Conservation (phyloP, 2,329 filamentous ascomycete species). For the Stachybotrys elegans region DNA sequence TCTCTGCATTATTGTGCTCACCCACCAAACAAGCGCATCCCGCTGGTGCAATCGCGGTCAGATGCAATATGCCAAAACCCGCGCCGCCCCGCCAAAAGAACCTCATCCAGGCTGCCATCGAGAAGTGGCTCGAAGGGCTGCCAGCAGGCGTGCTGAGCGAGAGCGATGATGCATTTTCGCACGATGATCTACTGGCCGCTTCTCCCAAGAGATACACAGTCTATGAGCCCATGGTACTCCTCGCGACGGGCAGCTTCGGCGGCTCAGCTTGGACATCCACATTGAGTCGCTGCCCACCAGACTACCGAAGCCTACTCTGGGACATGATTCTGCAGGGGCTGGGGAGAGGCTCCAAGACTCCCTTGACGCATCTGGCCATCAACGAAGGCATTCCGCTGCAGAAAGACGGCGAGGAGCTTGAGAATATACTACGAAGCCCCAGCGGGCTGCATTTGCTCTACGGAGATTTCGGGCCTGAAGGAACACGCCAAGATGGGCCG, state of each 20-base stretch:
- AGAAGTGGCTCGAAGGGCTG: slow-evolving; percentile 19
- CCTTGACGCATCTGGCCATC: slow-evolving; percentile 52
- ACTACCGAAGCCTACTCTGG: slow-evolving; percentile 38
- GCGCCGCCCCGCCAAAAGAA: slow-evolving; percentile 14
- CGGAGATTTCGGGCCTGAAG: slow-evolving; percentile 66
- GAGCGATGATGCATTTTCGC: slow-evolving; percentile 9
- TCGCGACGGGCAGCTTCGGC: slow-evolving; percentile 54
- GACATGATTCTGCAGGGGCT: slow-evolving; percentile 40
- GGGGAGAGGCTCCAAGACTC: slow-evolving; percentile 31
- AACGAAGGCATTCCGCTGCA: slow-evolving; percentile 57
- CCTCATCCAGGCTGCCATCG: slow-evolving; percentile 26
- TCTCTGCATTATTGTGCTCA: too few relatives aligned
- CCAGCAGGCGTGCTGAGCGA: neutral
- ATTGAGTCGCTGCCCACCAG: slow-evolving; percentile 20
- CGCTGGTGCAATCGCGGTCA: too few relatives aligned
- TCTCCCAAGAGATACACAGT: slow-evolving; percentile 54
- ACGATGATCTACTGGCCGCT: slow-evolving; percentile 27
- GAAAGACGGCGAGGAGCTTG: slow-evolving; percentile 22
- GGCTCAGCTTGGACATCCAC: slow-evolving; percentile 32
- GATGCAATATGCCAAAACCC: slow-evolving; percentile 18
- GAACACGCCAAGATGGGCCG: slow-evolving; percentile 18
- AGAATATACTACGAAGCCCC: slow-evolving; percentile 73
- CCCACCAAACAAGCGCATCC: too few relatives aligned
- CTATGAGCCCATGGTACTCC: slow-evolving; percentile 57
- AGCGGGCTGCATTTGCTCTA: slow-evolving; percentile 63